These are phyloP conservation scores for Tagetes patula DNA, from an alignment of 129 eudicot genomes.

Conservation along the genomic window DNA sequence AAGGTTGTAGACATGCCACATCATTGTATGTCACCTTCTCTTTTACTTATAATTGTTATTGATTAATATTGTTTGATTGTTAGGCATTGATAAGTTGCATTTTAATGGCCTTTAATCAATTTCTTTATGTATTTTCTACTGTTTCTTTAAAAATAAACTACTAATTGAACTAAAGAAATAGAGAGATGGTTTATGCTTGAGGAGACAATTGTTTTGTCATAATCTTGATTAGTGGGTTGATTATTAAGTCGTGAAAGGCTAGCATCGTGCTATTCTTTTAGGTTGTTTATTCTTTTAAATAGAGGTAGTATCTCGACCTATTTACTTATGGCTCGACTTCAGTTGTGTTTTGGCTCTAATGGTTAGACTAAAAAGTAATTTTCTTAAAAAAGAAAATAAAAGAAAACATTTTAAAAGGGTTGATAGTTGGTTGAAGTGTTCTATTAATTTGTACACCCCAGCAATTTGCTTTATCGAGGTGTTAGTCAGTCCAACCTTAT, in stretches of 20 bases:
- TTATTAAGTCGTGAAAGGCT: background rate
- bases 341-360: background rate
- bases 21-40: conserved; percentile 51
- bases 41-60: conserved; percentile 18
- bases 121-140: background rate
- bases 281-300: background rate
- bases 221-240: background rate
- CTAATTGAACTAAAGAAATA: background rate
- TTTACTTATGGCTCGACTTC: background rate
- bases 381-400: background rate
- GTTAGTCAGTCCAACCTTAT: background rate
- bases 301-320: background rate
- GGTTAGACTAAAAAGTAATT: background rate
- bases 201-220: background rate
- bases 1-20: conserved; percentile 91
- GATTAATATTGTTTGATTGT: conserved; percentile 7
- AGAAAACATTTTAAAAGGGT: background rate
- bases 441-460: background rate
- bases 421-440: background rate
- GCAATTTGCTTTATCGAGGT: background rate
- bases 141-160: background rate
- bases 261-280: background rate
- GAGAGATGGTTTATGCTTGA: background rate
- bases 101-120: background rate
- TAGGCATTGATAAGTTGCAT: background rate